Conservation (phyloP, 2,329 filamentous ascomycete species). For the Pleurostoma richardsiae region DNA sequence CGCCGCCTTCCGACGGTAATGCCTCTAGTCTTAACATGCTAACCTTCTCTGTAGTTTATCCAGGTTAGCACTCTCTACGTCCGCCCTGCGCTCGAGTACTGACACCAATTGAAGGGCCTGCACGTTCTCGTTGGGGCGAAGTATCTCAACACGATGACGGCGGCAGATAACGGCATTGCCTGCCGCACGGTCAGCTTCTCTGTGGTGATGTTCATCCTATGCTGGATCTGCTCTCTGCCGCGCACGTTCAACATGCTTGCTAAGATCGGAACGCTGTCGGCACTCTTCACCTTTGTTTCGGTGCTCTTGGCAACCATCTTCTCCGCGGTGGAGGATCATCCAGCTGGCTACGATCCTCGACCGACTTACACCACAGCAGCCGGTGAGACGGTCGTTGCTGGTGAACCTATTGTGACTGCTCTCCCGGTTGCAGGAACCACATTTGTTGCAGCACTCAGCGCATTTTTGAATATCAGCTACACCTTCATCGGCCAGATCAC, state of each 20-base stretch:
- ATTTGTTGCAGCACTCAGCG: slow-evolving; percentile 77
- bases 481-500: slow-evolving; percentile 97
- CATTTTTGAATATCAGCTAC: slow-evolving; percentile 93
- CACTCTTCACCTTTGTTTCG: slow-evolving; percentile 84
- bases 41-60: slow-evolving; percentile 3
- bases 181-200: slow-evolving; percentile 78
- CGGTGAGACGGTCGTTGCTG: slow-evolving; percentile 30
- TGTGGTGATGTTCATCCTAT: slow-evolving; percentile 68
- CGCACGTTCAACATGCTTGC: slow-evolving; percentile 79
- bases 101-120: slow-evolving; percentile 47
- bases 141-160: slow-evolving; percentile 85
- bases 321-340: slow-evolving; percentile 69
- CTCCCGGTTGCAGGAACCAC: slow-evolving; percentile 66
- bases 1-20: no score
- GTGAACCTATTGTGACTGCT: slow-evolving; percentile 63
- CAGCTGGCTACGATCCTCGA: slow-evolving; percentile 57
- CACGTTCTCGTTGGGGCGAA: slow-evolving; percentile 82
- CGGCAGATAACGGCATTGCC: slow-evolving; percentile 53
- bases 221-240: slow-evolving; percentile 74
- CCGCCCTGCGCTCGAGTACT: background rate
- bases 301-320: slow-evolving; percentile 82
- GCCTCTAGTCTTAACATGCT: no score
- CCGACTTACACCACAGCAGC: slow-evolving; percentile 25
- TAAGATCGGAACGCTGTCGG: slow-evolving; percentile 73
- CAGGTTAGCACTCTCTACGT: slow-evolving; percentile 5